Percentiles rank a stretch among this genome's conserved stretches.
Evolutionary conservation across 768 basidiomycete species (phyloP).

Genomic region (Polyporus arcularius): DNA sequence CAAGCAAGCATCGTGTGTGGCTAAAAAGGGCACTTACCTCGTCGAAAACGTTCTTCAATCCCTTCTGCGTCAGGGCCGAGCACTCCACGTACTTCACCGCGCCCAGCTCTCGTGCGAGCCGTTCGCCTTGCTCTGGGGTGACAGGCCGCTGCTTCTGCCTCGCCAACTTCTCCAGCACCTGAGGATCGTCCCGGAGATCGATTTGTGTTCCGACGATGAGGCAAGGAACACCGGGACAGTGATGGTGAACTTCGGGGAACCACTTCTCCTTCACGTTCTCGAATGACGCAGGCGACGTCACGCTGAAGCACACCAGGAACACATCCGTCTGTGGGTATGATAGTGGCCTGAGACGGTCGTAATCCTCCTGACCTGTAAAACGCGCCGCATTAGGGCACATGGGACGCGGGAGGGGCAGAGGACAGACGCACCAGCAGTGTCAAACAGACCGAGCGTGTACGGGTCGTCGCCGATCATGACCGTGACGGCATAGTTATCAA

Average conservation of each 20-base stretch:
- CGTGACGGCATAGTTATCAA: slow-evolving; percentile 99
- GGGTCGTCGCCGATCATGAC: slow-evolving; percentile 99
- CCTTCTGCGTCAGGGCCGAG: slow-evolving; percentile 98
- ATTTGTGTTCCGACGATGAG: slow-evolving; percentile 99
- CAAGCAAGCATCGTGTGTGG: slow-evolving; percentile 3
- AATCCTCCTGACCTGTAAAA: slow-evolving; percentile 92
- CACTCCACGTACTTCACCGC: slow-evolving; percentile 99
- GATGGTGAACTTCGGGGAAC: slow-evolving; percentile 99
- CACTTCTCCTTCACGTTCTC: slow-evolving; percentile 99
- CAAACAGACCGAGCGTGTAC: slow-evolving; percentile 96
- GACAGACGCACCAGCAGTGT: slow-evolving; percentile 85
- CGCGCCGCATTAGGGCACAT: slow-evolving; percentile 7
- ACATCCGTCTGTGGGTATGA: slow-evolving; percentile 99
- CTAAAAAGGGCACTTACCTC: slow-evolving; percentile 63
- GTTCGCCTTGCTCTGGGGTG: slow-evolving; percentile 82
- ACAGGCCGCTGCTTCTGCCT: slow-evolving; percentile 97
- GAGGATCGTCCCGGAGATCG: slow-evolving; percentile 91
- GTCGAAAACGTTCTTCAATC: slow-evolving; percentile 99
- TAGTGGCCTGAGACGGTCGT: slow-evolving; percentile 97
- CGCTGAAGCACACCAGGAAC: slow-evolving; percentile 99
- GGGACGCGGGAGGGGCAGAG: background rate
- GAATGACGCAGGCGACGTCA: slow-evolving; percentile 96
- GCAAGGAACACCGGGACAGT: slow-evolving; percentile 99
- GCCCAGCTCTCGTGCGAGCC: slow-evolving; percentile 95
- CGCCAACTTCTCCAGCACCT: slow-evolving; percentile 92